phyloP scores from a whole-genome alignment of 2,329 filamentous ascomycete species.

The Emydomyces testavorans region DNA sequence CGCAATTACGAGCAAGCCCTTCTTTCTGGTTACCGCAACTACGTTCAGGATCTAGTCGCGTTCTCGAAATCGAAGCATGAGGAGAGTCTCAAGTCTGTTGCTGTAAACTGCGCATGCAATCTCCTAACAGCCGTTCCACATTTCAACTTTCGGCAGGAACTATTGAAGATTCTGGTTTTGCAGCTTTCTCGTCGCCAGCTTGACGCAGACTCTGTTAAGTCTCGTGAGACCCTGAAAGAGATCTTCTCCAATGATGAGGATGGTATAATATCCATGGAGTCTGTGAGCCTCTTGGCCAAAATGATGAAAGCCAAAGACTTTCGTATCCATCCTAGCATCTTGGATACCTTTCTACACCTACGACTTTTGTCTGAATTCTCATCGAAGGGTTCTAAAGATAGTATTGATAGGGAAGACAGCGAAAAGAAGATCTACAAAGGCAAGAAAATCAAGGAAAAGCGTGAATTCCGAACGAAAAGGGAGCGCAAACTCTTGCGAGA shows the following conservation, averaged over 20 bases:
- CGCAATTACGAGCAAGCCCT: conserved; percentile 79
- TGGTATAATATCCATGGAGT: conserved; percentile 75
- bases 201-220: conserved; percentile 66
- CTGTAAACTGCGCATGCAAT: conserved; percentile 74
- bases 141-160: conserved; percentile 88
- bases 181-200: conserved; percentile 64
- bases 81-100: conserved; percentile 53
- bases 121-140: conserved; percentile 75
- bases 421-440: conserved; percentile 31
- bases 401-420: conserved; percentile 52
- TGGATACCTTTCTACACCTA: conserved; percentile 85
- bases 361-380: conserved; percentile 80
- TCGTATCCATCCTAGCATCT: conserved; percentile 66
- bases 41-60: conserved; percentile 62
- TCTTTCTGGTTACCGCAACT: conserved; percentile 71
- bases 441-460: conserved; percentile 61
- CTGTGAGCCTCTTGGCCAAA: conserved; percentile 71
- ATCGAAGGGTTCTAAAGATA: conserved; percentile 67
- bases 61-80: conserved; percentile 46
- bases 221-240: conserved; percentile 63
- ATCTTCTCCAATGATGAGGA: conserved; percentile 83
- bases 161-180: conserved; percentile 74
- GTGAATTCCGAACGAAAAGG: conserved; percentile 79
- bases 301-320: conserved; percentile 91
- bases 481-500: conserved; percentile 74